Evolutionary conservation across 495 filamentous ascomycete species (phyloP), one percentile per base, ranked within the genome.

Genomic region (Tuber magnatum): DNA sequence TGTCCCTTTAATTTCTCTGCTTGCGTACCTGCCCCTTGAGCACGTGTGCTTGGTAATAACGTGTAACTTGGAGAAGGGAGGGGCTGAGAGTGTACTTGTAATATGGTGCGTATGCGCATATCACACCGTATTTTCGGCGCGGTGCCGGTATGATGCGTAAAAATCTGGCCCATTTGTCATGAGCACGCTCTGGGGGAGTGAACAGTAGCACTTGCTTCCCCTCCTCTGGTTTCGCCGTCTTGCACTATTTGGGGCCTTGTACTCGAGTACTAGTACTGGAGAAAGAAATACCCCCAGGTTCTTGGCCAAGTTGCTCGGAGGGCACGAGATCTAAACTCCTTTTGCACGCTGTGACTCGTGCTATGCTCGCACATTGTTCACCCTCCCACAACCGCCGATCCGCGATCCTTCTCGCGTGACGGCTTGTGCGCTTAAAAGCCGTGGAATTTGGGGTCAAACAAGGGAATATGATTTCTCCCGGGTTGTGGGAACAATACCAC

Each of bases 1-100:
- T 65, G 28, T 65, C 56, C 56, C 28, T 65, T 65, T 65, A 65
- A 65, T 65, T 65, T 65, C 56, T 65, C 32, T 35, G 14, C 56
- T 65, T 65, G 56, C 28, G 56, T 65, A 65, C 56, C 28, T 65
- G 12, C 28, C 56, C 56, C 28, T 65, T 65, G 14, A 28, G 56
- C 56, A 65, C 56, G 56, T 35, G 14, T 65, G 56, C 56, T 65
- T 65, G 56, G 56, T 65, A 20, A 35, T 65, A 65, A 18, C 12
- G 35, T 65, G 28, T 32, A 28, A 14, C 51, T 14, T n/a, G 24
- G 8, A 8, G 48, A 10, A 61, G 51, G 51, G n/a, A 12, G 46
- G 22, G 51, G 51, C 51, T 61, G 51, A 28, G 12, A 28, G 51
- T 12, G n/a, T n/a, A 56, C 40, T 41, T 1, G 5, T 8, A 12